Evolutionary conservation across 2,329 filamentous ascomycete species (phyloP), one percentile per base, ranked within the genome.

Genomic region (Arthrobotrys sinensis): DNA sequence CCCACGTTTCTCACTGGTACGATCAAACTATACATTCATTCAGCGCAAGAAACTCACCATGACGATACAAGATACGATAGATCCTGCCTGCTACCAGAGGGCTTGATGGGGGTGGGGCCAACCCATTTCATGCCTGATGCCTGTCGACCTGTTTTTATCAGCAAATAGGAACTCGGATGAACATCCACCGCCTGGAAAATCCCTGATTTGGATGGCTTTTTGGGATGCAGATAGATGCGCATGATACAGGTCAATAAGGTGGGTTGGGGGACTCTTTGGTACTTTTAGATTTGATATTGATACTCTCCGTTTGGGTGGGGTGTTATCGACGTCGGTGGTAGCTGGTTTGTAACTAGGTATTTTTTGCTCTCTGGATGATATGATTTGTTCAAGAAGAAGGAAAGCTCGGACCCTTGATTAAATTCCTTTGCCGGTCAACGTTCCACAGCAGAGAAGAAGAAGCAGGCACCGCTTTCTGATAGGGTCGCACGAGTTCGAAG

Each of bases 391-490:
- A 45, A n/a, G n/a, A n/a, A n/a, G n/a, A 12, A 1, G 52, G n/a
- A 57, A 46, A 64, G 60, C 45, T 64, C 60, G 12, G 43, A 64
- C 43, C 60, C 45, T 48, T 36, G 40, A 7, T 38, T 38, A 43
- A 8, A 19, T 43, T 55, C 45, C 14, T 64, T 60, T 28, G 12
- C 19, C 38, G 12, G 52, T 62, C 68, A 28, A 75, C n/a, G 63
- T 75, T 68, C 55, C 70, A 75, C 70, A 67, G 62, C 57, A 66
- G 66, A 48, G 69, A n/a, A 40, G 24, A 34, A 6, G 32, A 76
- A 63, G 75, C 67, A 78, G 67, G 75, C 60, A 78, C 75, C 75
- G n/a, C 16, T 36, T 34, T 45, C 45, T 69, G 64, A 57, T 70
- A 63, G 50, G 45, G 72, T 72, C 48, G 48, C 62, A 67, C 48